Percentiles rank a stretch among this genome's conserved stretches.
phyloP scores from a whole-genome alignment of 495 filamentous ascomycete genomes.

The Lasiosphaeria hispida region DNA sequence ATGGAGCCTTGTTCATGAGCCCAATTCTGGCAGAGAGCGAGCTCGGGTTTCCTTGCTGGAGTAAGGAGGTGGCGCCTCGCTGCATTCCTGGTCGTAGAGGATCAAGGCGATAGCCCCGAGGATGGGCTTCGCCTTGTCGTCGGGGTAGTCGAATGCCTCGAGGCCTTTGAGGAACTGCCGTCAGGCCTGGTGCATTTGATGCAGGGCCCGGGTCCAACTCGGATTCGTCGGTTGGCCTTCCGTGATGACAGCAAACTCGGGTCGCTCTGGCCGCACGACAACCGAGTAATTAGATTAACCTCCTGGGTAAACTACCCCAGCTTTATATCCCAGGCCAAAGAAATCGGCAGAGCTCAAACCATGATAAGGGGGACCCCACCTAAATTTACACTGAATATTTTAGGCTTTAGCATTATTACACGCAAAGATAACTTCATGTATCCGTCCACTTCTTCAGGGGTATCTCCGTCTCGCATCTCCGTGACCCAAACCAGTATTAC shows the following conservation, averaged over 20 bases:
- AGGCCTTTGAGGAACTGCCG: conserved; percentile 4
- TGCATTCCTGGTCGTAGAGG: conserved; percentile 10
- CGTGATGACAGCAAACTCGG: background rate
- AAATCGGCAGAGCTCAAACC: no score
- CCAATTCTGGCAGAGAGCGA: background rate
- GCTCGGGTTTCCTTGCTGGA: background rate
- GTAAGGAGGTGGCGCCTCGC: background rate
- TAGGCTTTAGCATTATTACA: no score
- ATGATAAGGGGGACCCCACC: no score
- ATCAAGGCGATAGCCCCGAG: conserved; percentile 9
- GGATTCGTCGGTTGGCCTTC: conserved; percentile 4
- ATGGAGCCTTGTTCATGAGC: no score
- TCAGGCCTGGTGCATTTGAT: background rate
- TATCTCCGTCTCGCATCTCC: no score
- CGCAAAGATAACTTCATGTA: no score
- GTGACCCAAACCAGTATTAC: no score
- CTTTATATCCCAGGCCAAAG: no score
- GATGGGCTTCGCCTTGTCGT: background rate
- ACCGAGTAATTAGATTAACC: no score
- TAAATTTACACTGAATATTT: no score
- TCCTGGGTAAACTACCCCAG: no score
- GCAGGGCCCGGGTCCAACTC: conserved; percentile 8
- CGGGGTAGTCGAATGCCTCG: conserved; percentile 9
- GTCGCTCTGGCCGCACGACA: conserved; percentile 14
- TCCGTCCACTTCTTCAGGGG: no score